phyloP scores from a whole-genome alignment of 1,139 yeast species.

The Geotrichum citri-aurantii region DNA sequence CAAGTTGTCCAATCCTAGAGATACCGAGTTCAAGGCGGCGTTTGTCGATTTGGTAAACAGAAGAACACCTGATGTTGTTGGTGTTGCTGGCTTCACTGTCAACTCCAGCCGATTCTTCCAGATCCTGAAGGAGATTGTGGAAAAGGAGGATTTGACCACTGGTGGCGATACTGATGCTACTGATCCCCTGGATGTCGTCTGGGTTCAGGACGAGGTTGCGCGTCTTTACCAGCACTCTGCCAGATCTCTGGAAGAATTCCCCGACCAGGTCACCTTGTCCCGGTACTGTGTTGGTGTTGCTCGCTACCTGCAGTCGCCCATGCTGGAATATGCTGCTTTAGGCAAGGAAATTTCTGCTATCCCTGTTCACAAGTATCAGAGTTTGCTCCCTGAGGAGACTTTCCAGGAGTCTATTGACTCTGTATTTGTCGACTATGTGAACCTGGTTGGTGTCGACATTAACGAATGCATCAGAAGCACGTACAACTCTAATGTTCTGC shows the following conservation, averaged over 20 bases:
- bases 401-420: conserved; percentile 67
- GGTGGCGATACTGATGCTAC: conserved; percentile 45
- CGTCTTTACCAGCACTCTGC: conserved; percentile 76
- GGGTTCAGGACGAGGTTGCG: conserved; percentile 94
- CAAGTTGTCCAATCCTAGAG: conserved; percentile 70
- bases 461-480: conserved; percentile 80
- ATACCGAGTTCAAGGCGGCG: conserved; percentile 51
- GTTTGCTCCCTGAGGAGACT: conserved; percentile 58
- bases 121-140: conserved; percentile 52
- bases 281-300: conserved; percentile 86
- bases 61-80: conserved; percentile 78
- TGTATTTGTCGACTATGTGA: conserved; percentile 83
- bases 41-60: conserved; percentile 51
- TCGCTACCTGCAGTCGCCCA: conserved; percentile 84
- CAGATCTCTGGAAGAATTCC: conserved; percentile 70
- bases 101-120: conserved; percentile 58
- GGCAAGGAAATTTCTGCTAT: conserved; percentile 69
- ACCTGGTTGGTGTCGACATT: conserved; percentile 88
- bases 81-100: conserved; percentile 82
- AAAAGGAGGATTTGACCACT: conserved; percentile 49
- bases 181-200: conserved; percentile 54
- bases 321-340: conserved; percentile 78
- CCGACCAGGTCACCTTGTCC: conserved; percentile 81
- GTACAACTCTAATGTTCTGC: conserved; percentile 64
- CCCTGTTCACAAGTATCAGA: conserved; percentile 70